Conservation (phyloP, 495 filamentous ascomycete species). For the Aspergillus asperescens region DNA sequence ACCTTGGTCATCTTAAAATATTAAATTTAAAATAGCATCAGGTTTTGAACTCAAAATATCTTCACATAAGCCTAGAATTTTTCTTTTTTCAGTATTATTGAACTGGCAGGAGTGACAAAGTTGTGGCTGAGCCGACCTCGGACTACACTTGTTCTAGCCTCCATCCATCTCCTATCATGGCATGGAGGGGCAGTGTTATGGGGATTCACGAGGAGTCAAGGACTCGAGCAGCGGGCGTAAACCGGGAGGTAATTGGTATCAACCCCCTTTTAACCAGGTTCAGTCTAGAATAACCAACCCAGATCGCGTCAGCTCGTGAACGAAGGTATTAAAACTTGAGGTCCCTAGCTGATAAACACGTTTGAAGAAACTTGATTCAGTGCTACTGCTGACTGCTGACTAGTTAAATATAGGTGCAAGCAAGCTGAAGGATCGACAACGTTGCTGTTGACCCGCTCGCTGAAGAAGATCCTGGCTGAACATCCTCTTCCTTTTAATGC, state of each 20-base stretch:
- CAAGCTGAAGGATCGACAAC: not conserved
- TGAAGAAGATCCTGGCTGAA: slow-evolving; percentile 1
- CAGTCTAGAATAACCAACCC: too few relatives aligned
- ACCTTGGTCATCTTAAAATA: not conserved
- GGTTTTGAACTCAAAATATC: not conserved
- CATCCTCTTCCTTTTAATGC: not conserved
- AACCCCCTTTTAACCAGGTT: too few relatives aligned
- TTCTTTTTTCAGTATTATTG: not conserved
- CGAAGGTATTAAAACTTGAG: too few relatives aligned
- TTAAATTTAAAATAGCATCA: not conserved
- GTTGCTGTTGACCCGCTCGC: not conserved
- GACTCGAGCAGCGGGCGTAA: too few relatives aligned
- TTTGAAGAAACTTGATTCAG: too few relatives aligned
- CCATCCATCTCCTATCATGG: not conserved
- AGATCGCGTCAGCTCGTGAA: too few relatives aligned
- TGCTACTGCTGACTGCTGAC: not conserved
- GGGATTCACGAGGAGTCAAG: too few relatives aligned
- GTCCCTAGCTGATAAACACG: too few relatives aligned
- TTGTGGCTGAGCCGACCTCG: not conserved
- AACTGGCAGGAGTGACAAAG: not conserved
- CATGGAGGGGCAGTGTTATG: not conserved
- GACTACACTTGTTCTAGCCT: too few relatives aligned
- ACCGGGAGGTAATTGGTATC: too few relatives aligned
- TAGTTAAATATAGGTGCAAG: too few relatives aligned
- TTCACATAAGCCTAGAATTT: not conserved